Base-by-base conservation (phyloP, 2,329 filamentous ascomycete genomes). In the Bimuria novae-zelandiae region DNA sequence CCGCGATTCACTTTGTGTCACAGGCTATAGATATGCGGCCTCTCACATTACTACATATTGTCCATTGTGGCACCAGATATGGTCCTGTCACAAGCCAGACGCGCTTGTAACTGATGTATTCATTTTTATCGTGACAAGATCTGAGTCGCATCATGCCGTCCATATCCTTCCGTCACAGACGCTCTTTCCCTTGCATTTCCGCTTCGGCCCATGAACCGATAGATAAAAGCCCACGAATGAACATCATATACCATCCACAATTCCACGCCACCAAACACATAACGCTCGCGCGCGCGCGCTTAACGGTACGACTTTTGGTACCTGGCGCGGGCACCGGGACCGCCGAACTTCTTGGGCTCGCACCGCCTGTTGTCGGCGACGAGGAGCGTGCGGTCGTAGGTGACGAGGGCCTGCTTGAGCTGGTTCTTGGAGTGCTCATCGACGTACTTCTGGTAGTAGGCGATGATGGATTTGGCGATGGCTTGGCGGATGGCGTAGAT, bases 231-330 rank as follows among this genome's bases (percentile, higher is more conserved):
- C 69, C 68, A 69, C 63, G 65, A 46, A 70, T 67, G 63, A 70
- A 72, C 69, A 72, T 68, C 67, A 63, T 60, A 67, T 69, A 64
- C 67, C 48, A 43, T 62, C 59, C 58, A 50, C 49, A 47, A 42
- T 45, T 42, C 46, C 55, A 42, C 37, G 8, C 30, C 2, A 39
- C 46, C 25, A 16, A 39, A 36, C 32, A 37, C 11, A 49, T n/a
- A 22, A 52, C 51, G 49, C 56, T 33, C 41, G 41, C 41, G 30
- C 40, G 16, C 16, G 29, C 27, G 41, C 62, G 62, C 68, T 91
- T 93, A 96, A 92, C 92, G 91, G 88, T 97, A 96, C 71, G 92
- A 96, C 85, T 97, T 97, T 85, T 97, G 93, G 92, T 91, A 97
- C 78, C 92, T 89, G 76, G 93, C 84, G 77, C 93, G 89, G 77